Conservation (phyloP, 352 stramenopile species). For the Phytophthora ohioensis region DNA sequence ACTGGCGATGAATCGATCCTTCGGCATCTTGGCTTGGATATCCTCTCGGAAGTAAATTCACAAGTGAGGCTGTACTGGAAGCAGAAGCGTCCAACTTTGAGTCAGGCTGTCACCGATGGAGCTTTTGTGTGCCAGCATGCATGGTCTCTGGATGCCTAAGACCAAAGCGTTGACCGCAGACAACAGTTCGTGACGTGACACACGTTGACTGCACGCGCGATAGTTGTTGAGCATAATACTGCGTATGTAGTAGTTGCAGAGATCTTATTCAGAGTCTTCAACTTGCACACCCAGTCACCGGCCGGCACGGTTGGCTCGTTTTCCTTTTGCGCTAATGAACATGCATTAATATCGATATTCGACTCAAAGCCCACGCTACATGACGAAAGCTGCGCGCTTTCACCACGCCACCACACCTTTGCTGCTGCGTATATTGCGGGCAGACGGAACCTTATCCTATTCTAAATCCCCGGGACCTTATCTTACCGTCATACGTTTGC, state of each 20-base stretch:
- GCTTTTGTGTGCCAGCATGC: conserved; percentile 7
- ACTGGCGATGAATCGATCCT: conserved; percentile 21
- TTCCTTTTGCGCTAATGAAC: no score
- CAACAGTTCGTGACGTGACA: conserved; percentile 17
- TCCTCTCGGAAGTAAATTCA: conserved; percentile 15
- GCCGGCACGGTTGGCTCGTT: no score
- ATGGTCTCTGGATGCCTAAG: conserved; percentile 24
- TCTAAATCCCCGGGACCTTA: conserved; percentile 1
- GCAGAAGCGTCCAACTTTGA: background rate
- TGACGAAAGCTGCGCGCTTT: background rate
- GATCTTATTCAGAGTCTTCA: conserved; percentile 20
- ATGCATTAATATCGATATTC: no score
- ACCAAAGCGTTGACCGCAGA: conserved; percentile 1
- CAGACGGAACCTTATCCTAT: background rate
- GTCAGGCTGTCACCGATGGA: background rate
- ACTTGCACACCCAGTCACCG: conserved; percentile 5
- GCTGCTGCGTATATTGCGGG: background rate
- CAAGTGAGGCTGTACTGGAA: conserved; percentile 15
- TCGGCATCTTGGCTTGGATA: conserved; percentile 16
- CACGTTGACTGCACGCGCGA: background rate
- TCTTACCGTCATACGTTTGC: background rate
- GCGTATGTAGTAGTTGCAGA: conserved; percentile 5
- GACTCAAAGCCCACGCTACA: background rate
- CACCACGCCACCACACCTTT: background rate
- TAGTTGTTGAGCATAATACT: no score